Base-by-base conservation (phyloP, 768 basidiomycete species). In the Leccinum barrowsii region DNA sequence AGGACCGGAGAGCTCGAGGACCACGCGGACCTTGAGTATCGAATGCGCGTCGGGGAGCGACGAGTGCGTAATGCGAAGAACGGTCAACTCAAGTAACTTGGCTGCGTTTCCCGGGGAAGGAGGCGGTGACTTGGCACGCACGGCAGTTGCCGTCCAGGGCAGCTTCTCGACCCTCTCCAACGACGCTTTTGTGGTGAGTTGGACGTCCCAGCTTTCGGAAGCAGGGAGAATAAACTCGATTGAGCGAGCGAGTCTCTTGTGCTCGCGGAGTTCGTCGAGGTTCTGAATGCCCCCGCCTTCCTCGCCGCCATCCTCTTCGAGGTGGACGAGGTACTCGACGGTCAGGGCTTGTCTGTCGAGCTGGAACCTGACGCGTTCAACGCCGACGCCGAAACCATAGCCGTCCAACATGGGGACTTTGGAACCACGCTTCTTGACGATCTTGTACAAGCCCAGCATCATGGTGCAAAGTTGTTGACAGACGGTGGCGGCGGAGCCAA, bases 401-500 rank as follows among this genome's bases (percentile, higher is more conserved):
- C 87, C 89, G 28, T 79, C 74, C 4, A 96, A 71, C 63, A 86
- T 82, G 1, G 94, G 90, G 7, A 95, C 82, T 48, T 86, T 85
- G 44, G 79, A 78, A 11, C 90, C 88, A 26, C 90, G 87, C 59
- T 86, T 86, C 56, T 84, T 77, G 4, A 92, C 89, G n/a, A 85
- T 84, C 73, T 93, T 91, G 67, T 90, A 80, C 47, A 96, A 75
- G 24, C 92, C 90, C 7, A 92, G 73, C 17, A 87, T 80, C 83
- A 96, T 92, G 5, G 89, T 85, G n/a, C 87, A 87, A 2, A 98
- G 80, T 63, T 96, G 92, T 62, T 92, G 90, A 8, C 83, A 80
- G 10, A 93, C 66, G 30, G 83, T 80, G 15, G 83, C 77, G 1
- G 83, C 79, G 0, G 86, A 82, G 7, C 85, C 86, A 52, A 94